These are phyloP conservation scores for Trypethelium eluteriae DNA, from an alignment of 495 filamentous ascomycete genomes.

Conservation along the genomic window DNA sequence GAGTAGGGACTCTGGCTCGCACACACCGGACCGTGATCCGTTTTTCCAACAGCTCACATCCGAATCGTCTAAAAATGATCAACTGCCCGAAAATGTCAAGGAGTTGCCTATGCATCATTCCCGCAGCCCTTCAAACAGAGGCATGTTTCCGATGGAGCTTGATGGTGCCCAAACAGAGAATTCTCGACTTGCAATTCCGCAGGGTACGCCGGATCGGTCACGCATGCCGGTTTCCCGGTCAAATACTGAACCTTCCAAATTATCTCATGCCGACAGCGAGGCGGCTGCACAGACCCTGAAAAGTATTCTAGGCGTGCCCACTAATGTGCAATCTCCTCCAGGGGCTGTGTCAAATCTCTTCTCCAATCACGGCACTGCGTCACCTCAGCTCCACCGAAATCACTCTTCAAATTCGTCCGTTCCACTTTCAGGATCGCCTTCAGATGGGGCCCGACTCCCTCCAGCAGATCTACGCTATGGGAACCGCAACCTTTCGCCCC, in stretches of 20 bases:
- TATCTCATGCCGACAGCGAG: slow-evolving; percentile 7
- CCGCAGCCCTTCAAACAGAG: slow-evolving; percentile 39
- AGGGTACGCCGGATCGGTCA: slow-evolving; percentile 6
- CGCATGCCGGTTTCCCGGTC: slow-evolving; percentile 16
- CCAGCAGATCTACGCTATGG: slow-evolving; percentile 29
- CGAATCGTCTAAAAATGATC: slow-evolving; percentile 26
- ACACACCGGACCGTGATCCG: slow-evolving; percentile 24
- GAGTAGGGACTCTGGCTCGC: slow-evolving; percentile 11
- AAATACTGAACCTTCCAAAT: slow-evolving; percentile 20
- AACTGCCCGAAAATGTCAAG: slow-evolving; percentile 20
- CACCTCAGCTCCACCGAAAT: slow-evolving; percentile 3
- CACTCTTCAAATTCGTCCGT: not conserved
- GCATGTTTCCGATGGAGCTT: slow-evolving; percentile 60
- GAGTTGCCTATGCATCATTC: slow-evolving; percentile 23
- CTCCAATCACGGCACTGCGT: not conserved
- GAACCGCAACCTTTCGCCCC: slow-evolving; percentile 35
- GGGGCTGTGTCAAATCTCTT: not conserved
- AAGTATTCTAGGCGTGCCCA: slow-evolving; percentile 18
- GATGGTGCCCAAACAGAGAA: slow-evolving; percentile 35
- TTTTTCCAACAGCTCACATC: slow-evolving; percentile 22
- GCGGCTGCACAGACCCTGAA: slow-evolving; percentile 23
- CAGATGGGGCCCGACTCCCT: not conserved
- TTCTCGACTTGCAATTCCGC: not conserved
- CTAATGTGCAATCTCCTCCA: not conserved
- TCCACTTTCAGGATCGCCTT: slow-evolving; percentile 4